These are phyloP conservation scores for Paramyrothecium roridum DNA, from an alignment of 2,329 filamentous ascomycete genomes.

Conservation along the genomic window DNA sequence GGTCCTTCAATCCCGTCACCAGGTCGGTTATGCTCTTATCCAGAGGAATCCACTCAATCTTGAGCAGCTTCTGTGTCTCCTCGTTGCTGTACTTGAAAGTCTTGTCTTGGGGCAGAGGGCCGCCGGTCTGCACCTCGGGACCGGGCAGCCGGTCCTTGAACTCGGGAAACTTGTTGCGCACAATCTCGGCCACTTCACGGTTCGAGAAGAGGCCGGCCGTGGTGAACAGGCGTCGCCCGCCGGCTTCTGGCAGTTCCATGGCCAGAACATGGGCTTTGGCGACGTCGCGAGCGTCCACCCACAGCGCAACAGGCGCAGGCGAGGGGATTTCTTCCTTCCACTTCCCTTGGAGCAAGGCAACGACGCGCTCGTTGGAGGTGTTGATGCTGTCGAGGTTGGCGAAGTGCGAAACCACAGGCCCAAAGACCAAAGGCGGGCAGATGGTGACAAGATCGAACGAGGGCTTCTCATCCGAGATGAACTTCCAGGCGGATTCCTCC, in stretches of 20 bases:
- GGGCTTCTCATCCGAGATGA: slow-evolving; percentile 38
- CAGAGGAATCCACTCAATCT: slow-evolving; percentile 58
- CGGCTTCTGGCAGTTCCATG: slow-evolving; percentile 43
- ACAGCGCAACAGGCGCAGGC: slow-evolving; percentile 38
- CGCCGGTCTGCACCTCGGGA: slow-evolving; percentile 40
- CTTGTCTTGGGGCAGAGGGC: slow-evolving; percentile 31
- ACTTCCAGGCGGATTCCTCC: slow-evolving; percentile 52
- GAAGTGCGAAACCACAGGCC: slow-evolving; percentile 48
- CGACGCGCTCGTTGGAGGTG: slow-evolving; percentile 51
- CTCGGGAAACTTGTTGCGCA: slow-evolving; percentile 47
- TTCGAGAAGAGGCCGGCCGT: slow-evolving; percentile 45
- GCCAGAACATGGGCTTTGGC: slow-evolving; percentile 51
- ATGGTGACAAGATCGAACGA: slow-evolving; percentile 50
- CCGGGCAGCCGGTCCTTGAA: slow-evolving; percentile 43
- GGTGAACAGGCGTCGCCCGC: slow-evolving; percentile 49
- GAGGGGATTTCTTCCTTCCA: slow-evolving; percentile 43
- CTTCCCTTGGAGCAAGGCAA: slow-evolving; percentile 44
- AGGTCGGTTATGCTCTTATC: slow-evolving; percentile 63
- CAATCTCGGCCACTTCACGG: slow-evolving; percentile 37
- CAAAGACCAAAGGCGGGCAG: slow-evolving; percentile 53
- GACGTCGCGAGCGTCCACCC: slow-evolving; percentile 56
- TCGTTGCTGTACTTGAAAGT: slow-evolving; percentile 56
- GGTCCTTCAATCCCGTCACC: slow-evolving; percentile 58
- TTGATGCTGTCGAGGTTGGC: slow-evolving; percentile 44
- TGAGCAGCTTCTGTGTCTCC: slow-evolving; percentile 56